These are phyloP conservation scores for Choiromyces venosus DNA, from an alignment of 495 filamentous ascomycete species.

Conservation along the genomic window DNA sequence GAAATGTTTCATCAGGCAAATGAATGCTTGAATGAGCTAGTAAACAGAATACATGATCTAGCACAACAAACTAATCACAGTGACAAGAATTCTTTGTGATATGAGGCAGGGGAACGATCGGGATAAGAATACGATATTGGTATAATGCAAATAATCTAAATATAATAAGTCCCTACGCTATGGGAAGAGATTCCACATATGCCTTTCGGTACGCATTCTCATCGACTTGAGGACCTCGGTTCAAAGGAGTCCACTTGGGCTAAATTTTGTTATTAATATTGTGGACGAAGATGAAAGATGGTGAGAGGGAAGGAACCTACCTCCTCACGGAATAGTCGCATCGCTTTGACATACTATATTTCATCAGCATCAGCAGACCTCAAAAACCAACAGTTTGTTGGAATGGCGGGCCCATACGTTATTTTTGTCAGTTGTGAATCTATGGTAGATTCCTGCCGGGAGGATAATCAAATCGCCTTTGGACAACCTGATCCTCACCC, in stretches of 20 bases:
- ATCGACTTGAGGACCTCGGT: constrained; percentile 72
- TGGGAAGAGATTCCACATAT: constrained; percentile 53
- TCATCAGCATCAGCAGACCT: constrained; percentile 9
- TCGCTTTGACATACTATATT: constrained; percentile 81
- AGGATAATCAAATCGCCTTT: constrained; percentile 76
- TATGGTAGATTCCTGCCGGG: constrained; percentile 94
- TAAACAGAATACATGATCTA: not conserved
- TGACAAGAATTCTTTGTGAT: not conserved
- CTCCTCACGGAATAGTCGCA: constrained; percentile 96
- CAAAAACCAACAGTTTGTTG: not conserved
- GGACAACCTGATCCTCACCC: constrained; percentile 76
- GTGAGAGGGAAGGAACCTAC: constrained; percentile 14
- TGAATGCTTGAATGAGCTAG: not conserved
- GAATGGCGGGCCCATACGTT: constrained; percentile 59
- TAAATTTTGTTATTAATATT: constrained; percentile 5
- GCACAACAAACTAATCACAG: not conserved
- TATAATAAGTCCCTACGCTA: constrained; percentile 8
- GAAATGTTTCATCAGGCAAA: not conserved
- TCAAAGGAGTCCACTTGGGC: constrained; percentile 96
- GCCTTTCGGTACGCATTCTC: constrained; percentile 68
- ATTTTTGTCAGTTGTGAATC: constrained; percentile 86
- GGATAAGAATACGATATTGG: not conserved
- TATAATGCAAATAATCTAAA: not conserved
- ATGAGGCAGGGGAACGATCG: not conserved
- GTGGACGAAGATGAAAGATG: not conserved